A percentile compares a stretch with the other conserved stretches of the same genome.
Evolutionary conservation across 2,329 filamentous ascomycete species (phyloP).

Genomic region (Fusarium redolens): DNA sequence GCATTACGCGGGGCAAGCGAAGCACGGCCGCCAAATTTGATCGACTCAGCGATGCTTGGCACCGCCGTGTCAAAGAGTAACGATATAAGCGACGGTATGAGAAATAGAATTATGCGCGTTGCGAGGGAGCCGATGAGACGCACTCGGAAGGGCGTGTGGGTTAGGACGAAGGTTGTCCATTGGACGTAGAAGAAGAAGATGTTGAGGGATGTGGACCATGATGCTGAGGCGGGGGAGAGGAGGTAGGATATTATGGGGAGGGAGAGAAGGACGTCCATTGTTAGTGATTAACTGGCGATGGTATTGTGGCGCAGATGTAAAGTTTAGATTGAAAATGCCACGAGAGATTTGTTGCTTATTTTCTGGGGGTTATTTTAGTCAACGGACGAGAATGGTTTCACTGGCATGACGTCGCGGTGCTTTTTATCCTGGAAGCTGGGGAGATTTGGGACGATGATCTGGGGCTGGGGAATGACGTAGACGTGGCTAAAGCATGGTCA

Average conservation of each 20-base stretch:
- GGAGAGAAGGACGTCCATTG: slow-evolving; percentile 76
- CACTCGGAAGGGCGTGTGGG: slow-evolving; percentile 78
- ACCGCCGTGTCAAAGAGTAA: slow-evolving; percentile 77
- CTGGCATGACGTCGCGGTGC: slow-evolving; percentile 30
- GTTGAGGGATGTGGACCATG: slow-evolving; percentile 84
- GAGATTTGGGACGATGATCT: background rate
- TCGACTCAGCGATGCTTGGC: slow-evolving; percentile 73
- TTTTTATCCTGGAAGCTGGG: slow-evolving; percentile 17
- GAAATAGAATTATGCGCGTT: slow-evolving; percentile 75
- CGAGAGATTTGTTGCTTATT: background rate
- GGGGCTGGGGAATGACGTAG: slow-evolving; percentile 26
- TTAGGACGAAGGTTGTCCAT: slow-evolving; percentile 85
- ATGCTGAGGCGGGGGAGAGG: slow-evolving; percentile 69
- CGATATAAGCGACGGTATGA: slow-evolving; percentile 78
- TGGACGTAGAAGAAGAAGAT: slow-evolving; percentile 91
- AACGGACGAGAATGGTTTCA: background rate
- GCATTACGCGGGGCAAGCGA: slow-evolving; percentile 61
- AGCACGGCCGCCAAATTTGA: slow-evolving; percentile 73
- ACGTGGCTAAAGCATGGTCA: slow-evolving; percentile 21
- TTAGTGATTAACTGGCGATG: slow-evolving; percentile 23
- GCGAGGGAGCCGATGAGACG: slow-evolving; percentile 78
- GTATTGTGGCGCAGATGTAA: slow-evolving; percentile 14
- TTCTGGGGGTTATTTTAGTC: background rate
- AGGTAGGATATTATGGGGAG: slow-evolving; percentile 78
- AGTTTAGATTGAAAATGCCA: background rate